Base-by-base conservation (phyloP, 2,329 filamentous ascomycete genomes). In the Aspergillus sergii region DNA sequence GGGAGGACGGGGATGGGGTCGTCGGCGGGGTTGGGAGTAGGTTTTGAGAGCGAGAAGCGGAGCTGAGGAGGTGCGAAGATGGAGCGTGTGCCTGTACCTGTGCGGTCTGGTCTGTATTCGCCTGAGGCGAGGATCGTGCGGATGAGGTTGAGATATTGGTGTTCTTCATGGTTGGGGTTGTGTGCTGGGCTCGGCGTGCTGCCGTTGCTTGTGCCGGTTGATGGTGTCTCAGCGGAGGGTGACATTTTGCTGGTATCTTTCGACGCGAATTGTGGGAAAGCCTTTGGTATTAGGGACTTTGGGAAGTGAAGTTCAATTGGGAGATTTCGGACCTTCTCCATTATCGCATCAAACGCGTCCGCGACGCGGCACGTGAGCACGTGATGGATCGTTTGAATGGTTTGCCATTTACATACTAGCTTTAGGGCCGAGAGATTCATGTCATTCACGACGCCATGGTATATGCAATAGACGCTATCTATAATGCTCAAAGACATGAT, bases 121-220 rank as follows among this genome's bases (percentile, higher is more conserved):
- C 95, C 95, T 30, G 87, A 81, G 19, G 88, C 82, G 19, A 99
- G 84, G 73, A 98, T 97, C 69, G 92, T 87, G 68, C 89, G 90
- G 66, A 98, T 93, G 30, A 99, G 86, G 71, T 94, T 86, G 64
- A 99, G 89, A 77, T 99, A 99, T 80, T 98, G 95, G 74, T 93
- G 84, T 81, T 99, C 95, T 82, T 98, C 94, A 73, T 97, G 93
- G 28, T 72, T 67, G 58, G 73, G 67, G 61, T 76, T 67, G 58
- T 76, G 70, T 41, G 68, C 63, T 26, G 66, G 28, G 46, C 41
- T 45, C 53, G 67, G 45, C 59, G 19, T 36, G n/a, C 21, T 19
- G 39, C 30, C 48, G 32, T 28, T 36, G 43, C 43, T 34, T 36
- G 50, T 50, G 46, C 28, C 45, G 11, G 46, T 59, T 55, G 48